These are phyloP conservation scores for Aspergillus cavernicola DNA, from an alignment of 495 filamentous ascomycete species.

Conservation along the genomic window DNA sequence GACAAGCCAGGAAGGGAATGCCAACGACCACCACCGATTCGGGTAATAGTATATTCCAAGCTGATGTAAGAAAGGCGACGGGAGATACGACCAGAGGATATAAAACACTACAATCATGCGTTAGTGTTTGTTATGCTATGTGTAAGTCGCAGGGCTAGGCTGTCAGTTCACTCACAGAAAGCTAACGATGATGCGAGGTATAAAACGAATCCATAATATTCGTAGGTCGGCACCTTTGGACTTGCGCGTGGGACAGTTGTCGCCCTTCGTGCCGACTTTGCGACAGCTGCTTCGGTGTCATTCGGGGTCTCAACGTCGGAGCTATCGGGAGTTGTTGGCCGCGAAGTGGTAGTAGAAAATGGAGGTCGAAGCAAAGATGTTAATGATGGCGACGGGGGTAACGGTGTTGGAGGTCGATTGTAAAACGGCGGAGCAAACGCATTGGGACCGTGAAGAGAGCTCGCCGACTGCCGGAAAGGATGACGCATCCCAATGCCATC, in stretches of 20 bases:
- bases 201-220: conserved; percentile 97
- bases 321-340: conserved; percentile 86
- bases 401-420: conserved; percentile 79
- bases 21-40: conserved; percentile 94
- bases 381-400: conserved; percentile 89
- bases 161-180: conserved; percentile 50
- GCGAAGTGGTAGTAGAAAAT: conserved; percentile 66
- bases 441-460: conserved; percentile 43
- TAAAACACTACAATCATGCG: conserved; percentile 61
- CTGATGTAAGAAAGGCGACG: conserved; percentile 85
- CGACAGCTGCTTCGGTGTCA: conserved; percentile 59
- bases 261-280: conserved; percentile 58
- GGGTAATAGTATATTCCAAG: conserved; percentile 96
- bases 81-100: conserved; percentile 90
- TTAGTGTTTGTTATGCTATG: not conserved
- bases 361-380: conserved; percentile 88
- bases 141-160: not conserved
- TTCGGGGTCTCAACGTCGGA: conserved; percentile 76
- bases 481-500: conserved; percentile 35
- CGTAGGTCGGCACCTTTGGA: conserved; percentile 94
- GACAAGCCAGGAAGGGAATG: conserved; percentile 84
- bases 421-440: conserved; percentile 86
- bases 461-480: conserved; percentile 41
- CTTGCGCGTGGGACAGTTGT: conserved; percentile 80
- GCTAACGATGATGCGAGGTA: conserved; percentile 78